Conservation (phyloP, 2,329 filamentous ascomycete species). For the Arthrobotrys sinensis region DNA sequence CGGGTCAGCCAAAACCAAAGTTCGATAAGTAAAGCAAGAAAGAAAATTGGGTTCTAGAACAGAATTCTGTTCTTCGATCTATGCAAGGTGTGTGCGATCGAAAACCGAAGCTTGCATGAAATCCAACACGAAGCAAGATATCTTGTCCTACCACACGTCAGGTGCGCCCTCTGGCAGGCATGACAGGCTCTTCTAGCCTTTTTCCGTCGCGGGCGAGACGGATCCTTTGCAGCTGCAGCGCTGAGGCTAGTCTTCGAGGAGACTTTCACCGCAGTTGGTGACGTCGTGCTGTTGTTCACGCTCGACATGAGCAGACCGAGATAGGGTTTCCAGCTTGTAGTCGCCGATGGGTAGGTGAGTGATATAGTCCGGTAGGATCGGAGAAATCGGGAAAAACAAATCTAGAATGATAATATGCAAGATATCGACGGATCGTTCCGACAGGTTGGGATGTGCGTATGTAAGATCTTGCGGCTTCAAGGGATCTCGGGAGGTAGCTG, state of each 20-base stretch:
- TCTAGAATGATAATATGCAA: conserved; percentile 26
- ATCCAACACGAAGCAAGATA: conserved; percentile 60
- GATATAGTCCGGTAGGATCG: conserved; percentile 1
- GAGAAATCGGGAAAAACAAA: conserved; percentile 26
- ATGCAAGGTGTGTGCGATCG: conserved; percentile 59
- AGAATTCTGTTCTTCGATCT: conserved; percentile 54
- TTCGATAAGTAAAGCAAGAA: conserved; percentile 4
- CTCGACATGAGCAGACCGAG: conserved; percentile 54
- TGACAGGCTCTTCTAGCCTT: conserved; percentile 96
- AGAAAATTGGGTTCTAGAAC: conserved; percentile 44
- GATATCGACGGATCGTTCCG: conserved; percentile 38
- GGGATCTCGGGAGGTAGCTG: conserved; percentile 55
- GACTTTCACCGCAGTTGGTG: conserved; percentile 61
- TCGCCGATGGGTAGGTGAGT: conserved; percentile 44
- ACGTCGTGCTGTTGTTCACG: conserved; percentile 61
- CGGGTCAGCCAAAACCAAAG: conserved; percentile 43
- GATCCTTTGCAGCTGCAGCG: conserved; percentile 79
- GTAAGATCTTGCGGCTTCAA: conserved; percentile 42
- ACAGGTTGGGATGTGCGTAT: conserved; percentile 24
- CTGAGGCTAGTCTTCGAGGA: conserved; percentile 56
- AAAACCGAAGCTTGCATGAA: conserved; percentile 60
- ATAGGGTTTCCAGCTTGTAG: conserved; percentile 51
- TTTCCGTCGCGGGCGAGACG: conserved; percentile 88
- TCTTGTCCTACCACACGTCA: conserved; percentile 90
- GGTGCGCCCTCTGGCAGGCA: conserved; percentile 95